phyloP scores from a whole-genome alignment of 768 basidiomycete genomes.

The Kwoniella dendrophila region DNA sequence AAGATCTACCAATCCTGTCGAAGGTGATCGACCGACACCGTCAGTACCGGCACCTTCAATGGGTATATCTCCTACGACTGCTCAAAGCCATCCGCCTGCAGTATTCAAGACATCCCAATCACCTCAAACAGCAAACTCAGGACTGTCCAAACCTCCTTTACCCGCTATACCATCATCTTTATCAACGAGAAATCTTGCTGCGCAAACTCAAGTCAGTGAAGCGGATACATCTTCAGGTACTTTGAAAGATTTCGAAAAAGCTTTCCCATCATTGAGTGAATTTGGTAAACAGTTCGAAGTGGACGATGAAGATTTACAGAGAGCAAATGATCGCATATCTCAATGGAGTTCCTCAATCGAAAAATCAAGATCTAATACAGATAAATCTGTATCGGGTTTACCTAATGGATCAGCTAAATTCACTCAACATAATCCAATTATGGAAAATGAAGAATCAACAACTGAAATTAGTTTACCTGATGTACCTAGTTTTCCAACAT shows the following conservation, averaged over 20 bases:
- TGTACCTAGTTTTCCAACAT: slow-evolving; percentile 32
- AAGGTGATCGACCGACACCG: slow-evolving; percentile 7
- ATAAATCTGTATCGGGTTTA: slow-evolving; percentile 12
- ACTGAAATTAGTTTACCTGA: slow-evolving; percentile 33
- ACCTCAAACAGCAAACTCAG: slow-evolving; percentile 6
- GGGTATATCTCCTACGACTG: too few relatives aligned
- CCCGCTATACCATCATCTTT: slow-evolving; percentile 9
- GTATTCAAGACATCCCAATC: slow-evolving; percentile 6
- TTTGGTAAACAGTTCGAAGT: slow-evolving; percentile 49
- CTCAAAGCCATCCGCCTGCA: not conserved
- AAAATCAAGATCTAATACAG: not conserved
- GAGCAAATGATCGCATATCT: slow-evolving; percentile 9
- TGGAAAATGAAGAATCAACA: slow-evolving; percentile 12
- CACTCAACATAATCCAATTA: slow-evolving; percentile 16
- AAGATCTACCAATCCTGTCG: slow-evolving; percentile 16
- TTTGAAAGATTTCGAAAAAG: slow-evolving; percentile 47
- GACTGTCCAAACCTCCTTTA: slow-evolving; percentile 5
- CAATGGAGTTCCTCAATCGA: slow-evolving; percentile 13
- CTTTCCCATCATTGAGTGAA: slow-evolving; percentile 51
- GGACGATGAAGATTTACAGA: slow-evolving; percentile 6
- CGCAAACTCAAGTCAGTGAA: slow-evolving; percentile 16
- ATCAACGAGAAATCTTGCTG: not conserved
- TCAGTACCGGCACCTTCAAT: too few relatives aligned
- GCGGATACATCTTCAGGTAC: slow-evolving; percentile 23
- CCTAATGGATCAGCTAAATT: slow-evolving; percentile 21